Percentiles rank a stretch among this genome's conserved stretches.
Evolutionary conservation across 2,329 filamentous ascomycete genomes (phyloP).

Genomic region (Bisporella sp.): DNA sequence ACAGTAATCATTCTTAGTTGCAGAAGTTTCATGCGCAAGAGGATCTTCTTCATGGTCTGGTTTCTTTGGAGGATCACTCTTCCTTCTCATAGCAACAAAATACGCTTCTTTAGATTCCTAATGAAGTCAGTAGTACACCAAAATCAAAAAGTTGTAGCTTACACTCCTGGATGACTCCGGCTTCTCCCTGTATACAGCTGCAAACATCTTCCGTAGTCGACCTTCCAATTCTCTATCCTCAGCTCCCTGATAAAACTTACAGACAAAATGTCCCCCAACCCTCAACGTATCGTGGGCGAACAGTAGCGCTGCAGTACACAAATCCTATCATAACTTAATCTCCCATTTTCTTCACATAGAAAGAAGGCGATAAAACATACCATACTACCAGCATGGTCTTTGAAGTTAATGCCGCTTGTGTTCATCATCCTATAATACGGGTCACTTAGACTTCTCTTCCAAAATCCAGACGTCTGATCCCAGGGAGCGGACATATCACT

Average conservation of each 20-base stretch:
- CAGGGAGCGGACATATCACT: constrained; percentile 88
- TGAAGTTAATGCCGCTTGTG: constrained; percentile 79
- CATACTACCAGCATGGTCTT: constrained; percentile 92
- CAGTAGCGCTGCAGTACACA: constrained; percentile 76
- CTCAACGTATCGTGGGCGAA: constrained; percentile 83
- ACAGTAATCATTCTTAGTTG: too few species aligned
- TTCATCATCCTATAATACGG: constrained; percentile 99
- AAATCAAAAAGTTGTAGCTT: constrained; percentile 26
- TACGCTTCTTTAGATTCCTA: constrained; percentile 81
- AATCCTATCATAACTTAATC: constrained; percentile 52
- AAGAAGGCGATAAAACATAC: constrained; percentile 43
- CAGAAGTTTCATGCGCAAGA: not conserved
- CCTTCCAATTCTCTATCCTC: constrained; percentile 78
- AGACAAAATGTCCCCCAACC: constrained; percentile 82
- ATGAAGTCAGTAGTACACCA: constrained; percentile 2
- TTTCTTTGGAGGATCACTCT: constrained; percentile 31
- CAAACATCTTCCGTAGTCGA: constrained; percentile 69
- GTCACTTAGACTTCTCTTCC: constrained; percentile 87
- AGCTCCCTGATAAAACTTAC: constrained; percentile 91
- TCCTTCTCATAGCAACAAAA: constrained; percentile 73
- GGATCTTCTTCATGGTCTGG: not conserved
- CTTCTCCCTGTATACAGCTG: constrained; percentile 78
- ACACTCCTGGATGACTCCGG: constrained; percentile 85
- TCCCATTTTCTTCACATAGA: not conserved
- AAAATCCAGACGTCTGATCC: constrained; percentile 67